Evolutionary conservation across 164 flowering plant species (phyloP).

Genomic region (Brasenia schreberi): DNA sequence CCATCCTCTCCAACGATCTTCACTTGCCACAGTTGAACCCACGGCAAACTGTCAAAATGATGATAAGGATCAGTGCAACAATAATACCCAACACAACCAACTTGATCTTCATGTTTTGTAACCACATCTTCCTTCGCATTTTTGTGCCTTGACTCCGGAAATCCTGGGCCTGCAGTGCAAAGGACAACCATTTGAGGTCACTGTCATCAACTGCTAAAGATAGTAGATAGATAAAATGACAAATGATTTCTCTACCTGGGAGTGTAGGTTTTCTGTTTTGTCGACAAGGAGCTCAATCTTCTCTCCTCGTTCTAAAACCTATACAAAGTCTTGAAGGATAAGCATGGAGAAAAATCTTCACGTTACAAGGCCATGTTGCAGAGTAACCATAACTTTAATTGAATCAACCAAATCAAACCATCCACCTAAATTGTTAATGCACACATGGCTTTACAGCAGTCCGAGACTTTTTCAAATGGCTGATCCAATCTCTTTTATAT

Average conservation of each 20-base stretch:
- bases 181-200: not conserved
- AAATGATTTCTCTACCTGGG: not conserved
- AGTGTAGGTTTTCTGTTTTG: conserved; percentile 4
- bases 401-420: too few species aligned
- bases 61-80: conserved; percentile 15
- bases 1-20: not conserved
- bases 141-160: conserved; percentile 11
- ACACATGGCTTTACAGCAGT: too few species aligned
- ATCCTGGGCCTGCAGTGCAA: conserved; percentile 10
- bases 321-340: not conserved
- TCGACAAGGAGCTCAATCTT: conserved; percentile 6
- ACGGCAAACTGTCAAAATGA: conserved; percentile 12
- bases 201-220: too few species aligned
- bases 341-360: too few species aligned
- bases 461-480: too few species aligned
- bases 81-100: conserved; percentile 14
- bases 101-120: conserved; percentile 18
- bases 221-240: not conserved
- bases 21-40: conserved; percentile 15
- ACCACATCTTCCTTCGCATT: conserved; percentile 18
- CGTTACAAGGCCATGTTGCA: too few species aligned
- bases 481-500: too few species aligned
- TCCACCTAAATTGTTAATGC: too few species aligned
- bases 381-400: too few species aligned
- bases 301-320: conserved; percentile 7